Evolutionary conservation across 148 eudicot genomes (phyloP).

Genomic region (Diospyros lotus): DNA sequence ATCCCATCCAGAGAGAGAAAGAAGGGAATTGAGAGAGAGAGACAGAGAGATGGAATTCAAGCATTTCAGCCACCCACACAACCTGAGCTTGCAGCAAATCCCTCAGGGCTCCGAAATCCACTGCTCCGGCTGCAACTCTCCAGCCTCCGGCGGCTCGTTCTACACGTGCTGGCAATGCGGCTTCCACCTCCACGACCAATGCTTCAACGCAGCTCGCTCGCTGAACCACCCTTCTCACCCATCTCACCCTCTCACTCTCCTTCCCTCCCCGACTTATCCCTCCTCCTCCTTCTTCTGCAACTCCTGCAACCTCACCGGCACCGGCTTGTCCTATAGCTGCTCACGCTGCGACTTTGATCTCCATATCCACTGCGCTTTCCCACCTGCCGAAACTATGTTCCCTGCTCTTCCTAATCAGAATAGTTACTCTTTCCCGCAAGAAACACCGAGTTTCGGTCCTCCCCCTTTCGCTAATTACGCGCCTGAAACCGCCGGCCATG

Average conservation of each 20-base stretch:
- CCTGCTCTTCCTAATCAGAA: background rate
- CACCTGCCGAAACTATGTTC: background rate
- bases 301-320: constrained; percentile 24
- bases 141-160: constrained; percentile 15
- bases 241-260: constrained; percentile 22
- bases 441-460: too few relatives aligned
- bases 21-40: too few relatives aligned
- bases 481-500: too few relatives aligned
- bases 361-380: constrained; percentile 30
- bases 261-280: constrained; percentile 29
- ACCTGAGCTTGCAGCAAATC: constrained; percentile 21
- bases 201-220: constrained; percentile 27
- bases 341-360: constrained; percentile 32
- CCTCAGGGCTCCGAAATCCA: constrained; percentile 19
- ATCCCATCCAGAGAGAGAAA: too few relatives aligned
- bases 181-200: constrained; percentile 28
- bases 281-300: constrained; percentile 27
- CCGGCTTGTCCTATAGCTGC: constrained; percentile 27
- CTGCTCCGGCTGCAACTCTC: constrained; percentile 32
- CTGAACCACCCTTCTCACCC: constrained; percentile 28
- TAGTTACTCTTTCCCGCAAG: background rate
- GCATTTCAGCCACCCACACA: constrained; percentile 35
- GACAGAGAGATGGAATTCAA: constrained; percentile 19
- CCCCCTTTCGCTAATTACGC: background rate
- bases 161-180: constrained; percentile 31